These are phyloP conservation scores for Colletotrichum caudatum DNA, from an alignment of 2,329 filamentous ascomycete species.

Conservation along the genomic window DNA sequence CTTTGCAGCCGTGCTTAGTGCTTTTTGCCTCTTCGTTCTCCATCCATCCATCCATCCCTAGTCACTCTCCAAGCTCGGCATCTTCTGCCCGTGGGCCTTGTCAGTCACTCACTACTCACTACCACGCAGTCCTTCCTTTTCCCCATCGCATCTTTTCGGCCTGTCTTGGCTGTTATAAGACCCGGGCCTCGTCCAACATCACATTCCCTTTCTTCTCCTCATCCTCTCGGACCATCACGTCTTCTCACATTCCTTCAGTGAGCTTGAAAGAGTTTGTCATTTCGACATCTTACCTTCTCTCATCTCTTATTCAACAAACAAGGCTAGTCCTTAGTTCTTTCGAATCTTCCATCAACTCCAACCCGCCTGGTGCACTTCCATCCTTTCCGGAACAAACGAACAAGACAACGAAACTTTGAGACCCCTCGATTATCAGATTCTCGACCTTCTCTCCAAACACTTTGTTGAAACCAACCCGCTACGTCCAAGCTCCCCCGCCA, in stretches of 20 bases:
- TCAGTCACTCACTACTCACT: slow-evolving; percentile 25
- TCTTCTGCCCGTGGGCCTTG: slow-evolving; percentile 35
- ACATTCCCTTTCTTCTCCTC: slow-evolving; percentile 19
- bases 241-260: slow-evolving; percentile 43
- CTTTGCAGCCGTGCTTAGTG: slow-evolving; percentile 50
- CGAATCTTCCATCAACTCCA: slow-evolving; percentile 46
- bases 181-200: slow-evolving; percentile 40
- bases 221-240: slow-evolving; percentile 41
- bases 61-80: slow-evolving; percentile 35
- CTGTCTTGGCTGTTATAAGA: slow-evolving; percentile 40
- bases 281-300: slow-evolving; percentile 44
- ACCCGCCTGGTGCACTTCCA: slow-evolving; percentile 46
- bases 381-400: slow-evolving; percentile 41
- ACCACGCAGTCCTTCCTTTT: neutral
- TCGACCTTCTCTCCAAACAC: slow-evolving; percentile 32
- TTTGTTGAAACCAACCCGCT: slow-evolving; percentile 30
- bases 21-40: slow-evolving; percentile 44
- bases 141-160: slow-evolving; percentile 35
- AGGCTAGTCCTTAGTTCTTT: slow-evolving; percentile 53
- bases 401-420: slow-evolving; percentile 38
- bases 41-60: slow-evolving; percentile 40
- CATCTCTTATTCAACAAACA: slow-evolving; percentile 46
- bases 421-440: slow-evolving; percentile 37
- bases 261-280: slow-evolving; percentile 42
- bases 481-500: slow-evolving; percentile 32